Base-by-base conservation (phyloP, 208 protist species). In the Sergeia podlipaevii region DNA sequence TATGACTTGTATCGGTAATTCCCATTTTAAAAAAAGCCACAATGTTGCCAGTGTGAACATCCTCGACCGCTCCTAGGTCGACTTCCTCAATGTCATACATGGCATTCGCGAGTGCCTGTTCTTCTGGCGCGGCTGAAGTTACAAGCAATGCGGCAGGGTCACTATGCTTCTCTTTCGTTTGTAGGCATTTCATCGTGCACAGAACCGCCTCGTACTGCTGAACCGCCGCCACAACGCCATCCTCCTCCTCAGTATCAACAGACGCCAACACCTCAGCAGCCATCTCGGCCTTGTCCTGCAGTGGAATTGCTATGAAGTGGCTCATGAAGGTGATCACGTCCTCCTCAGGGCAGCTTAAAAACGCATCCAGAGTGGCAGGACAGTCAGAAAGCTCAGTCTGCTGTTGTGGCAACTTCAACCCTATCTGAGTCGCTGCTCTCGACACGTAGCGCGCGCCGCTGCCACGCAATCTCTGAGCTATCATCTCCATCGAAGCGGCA, bases 31-130 rank as follows among this genome's bases (percentile, higher is more conserved):
- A 59, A 48, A 82, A 80, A 0, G 63, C 58, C 10, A 72, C 70
- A 36, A 87, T 73, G 17, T 67, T 62, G 3, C 67, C 65, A 0
- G 80, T 83, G 42, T 56, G 66, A 2, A 68, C 59, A 29, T 67
- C 65, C 1, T 69, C 51, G n/a, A 39, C 59, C 39, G 62, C 53
- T 34, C 58, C 51, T 20, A 80, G 17, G 50, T 69, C 60, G 15
- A 80, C 51, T 38, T 63, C 55, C 10, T 77, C 77, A 42, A 71
- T 8, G 0, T 51, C 75, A 3, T 66, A 39, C 1, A 10, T 15
- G 17, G 44, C 60, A 6, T 20, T 1, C 27, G 30, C 15, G 20
- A 27, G 7, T 21, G 6, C n/a, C 45, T 18, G 20, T 46, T 4
- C 17, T 24, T 21, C 4, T 45, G 39, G 30, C 42, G 27, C 34